Evolutionary conservation across 176 grass and related monocot species (phyloP), one percentile per base, ranked within the genome.

Genomic region (Elaeis guineensis): DNA sequence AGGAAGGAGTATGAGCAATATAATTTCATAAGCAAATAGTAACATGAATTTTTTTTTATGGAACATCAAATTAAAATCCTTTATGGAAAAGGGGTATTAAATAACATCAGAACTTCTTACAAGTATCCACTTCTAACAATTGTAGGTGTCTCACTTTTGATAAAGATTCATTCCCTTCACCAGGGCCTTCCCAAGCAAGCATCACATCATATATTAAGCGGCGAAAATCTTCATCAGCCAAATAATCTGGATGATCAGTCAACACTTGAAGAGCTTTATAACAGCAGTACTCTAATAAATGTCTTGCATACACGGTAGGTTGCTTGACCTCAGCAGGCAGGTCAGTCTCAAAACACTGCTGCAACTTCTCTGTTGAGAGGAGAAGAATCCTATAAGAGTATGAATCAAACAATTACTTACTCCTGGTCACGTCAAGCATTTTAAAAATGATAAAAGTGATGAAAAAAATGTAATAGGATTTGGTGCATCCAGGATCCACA

Each of bases 111-210:
- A 44, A 12, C 35, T 44, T 44, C 9, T 44, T 44, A 44, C 35
- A 44, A 44, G 14, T 44, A 44, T 44, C 35, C 35, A 44, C 9
- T 44, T 44, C 9, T 14, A 44, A 44, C 2, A 44, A 44, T 44
- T 44, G 35, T 44, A 48, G 9, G 57, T 3, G 50, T 77, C 83
- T 67, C 11, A 89, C 90, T 65, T 85, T 78, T 5, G 79, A 51
- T 50, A 63, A 50, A 29, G 81, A 80, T 53, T 97, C 78, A 0
- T 44, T 82, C 2, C n/a, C 53, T 55, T n/a, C 53, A 55, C 53
- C 53, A 55, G 53, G 19, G 53, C 19, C 53, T 55, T 55, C 53
- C 53, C 53, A 55, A 55, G 53, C 17, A 19, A 55, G 53, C 53
- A 55, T 55, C 53, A 55, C 21, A 11, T 55, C 53, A 55, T 55